Evolutionary conservation across 2,329 filamentous ascomycete genomes (phyloP).

Genomic region (Pseudomassariella vexata): DNA sequence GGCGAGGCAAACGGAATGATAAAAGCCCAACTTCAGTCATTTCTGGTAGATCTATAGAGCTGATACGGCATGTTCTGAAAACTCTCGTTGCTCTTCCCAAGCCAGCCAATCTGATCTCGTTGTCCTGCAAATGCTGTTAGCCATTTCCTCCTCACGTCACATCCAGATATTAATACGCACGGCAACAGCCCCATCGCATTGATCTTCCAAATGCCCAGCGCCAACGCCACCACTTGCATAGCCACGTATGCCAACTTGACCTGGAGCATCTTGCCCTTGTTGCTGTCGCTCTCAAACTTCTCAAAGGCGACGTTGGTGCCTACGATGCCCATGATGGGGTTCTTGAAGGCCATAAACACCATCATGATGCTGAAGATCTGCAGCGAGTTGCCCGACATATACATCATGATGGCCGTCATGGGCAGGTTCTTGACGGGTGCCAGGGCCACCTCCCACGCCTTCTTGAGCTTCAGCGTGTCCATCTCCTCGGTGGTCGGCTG

Average conservation of each 20-base stretch:
- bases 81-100: constrained; percentile 76
- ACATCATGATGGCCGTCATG: constrained; percentile 99
- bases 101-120: constrained; percentile 96
- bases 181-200: constrained; percentile 94
- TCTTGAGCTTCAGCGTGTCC: constrained; percentile 94
- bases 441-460: constrained; percentile 95
- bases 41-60: constrained; percentile 48
- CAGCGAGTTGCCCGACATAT: constrained; percentile 97
- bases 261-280: constrained; percentile 64
- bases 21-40: too few species aligned
- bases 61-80: constrained; percentile 60
- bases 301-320: constrained; percentile 84
- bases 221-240: constrained; percentile 80
- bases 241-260: constrained; percentile 85
- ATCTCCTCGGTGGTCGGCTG: constrained; percentile 76
- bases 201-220: constrained; percentile 89
- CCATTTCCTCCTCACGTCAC: constrained; percentile 5
- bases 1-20: too few species aligned
- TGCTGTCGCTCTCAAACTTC: constrained; percentile 80
- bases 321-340: constrained; percentile 78
- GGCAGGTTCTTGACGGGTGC: constrained; percentile 89
- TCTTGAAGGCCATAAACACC: constrained; percentile 99
- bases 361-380: constrained; percentile 99
- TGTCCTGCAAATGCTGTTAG: constrained; percentile 55
- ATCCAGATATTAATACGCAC: constrained; percentile 43